Percentiles rank a stretch among this genome's conserved stretches.
Evolutionary conservation across 2,329 filamentous ascomycete species (phyloP).

Genomic region (Claviceps digitariae): DNA sequence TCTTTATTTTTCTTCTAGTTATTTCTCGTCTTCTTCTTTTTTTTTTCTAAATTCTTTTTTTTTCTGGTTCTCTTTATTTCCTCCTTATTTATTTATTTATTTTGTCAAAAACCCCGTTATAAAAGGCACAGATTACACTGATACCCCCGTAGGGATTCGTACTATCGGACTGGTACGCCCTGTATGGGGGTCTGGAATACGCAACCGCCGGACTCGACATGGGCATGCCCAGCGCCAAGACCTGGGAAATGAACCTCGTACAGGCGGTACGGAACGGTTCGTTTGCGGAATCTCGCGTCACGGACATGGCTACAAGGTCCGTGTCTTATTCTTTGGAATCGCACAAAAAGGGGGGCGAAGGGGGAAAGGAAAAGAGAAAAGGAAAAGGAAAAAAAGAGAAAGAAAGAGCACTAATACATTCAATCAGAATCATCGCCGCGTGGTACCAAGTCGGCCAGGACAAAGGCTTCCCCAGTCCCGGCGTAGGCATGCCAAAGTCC

Average conservation of each 20-base stretch:
- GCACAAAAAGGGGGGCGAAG: too few species aligned
- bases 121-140: too few species aligned
- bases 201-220: slow-evolving; percentile 56
- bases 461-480: slow-evolving; percentile 29
- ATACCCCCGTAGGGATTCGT: slow-evolving; percentile 40
- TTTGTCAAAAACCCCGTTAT: too few species aligned
- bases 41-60: neutral
- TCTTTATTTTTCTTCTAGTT: neutral
- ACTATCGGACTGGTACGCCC: slow-evolving; percentile 52
- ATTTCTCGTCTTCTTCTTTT: too few species aligned
- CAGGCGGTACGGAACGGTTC: slow-evolving; percentile 46
- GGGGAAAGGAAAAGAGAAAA: too few species aligned
- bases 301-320: slow-evolving; percentile 43
- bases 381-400: neutral
- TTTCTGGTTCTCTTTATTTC: neutral
- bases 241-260: slow-evolving; percentile 40
- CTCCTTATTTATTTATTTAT: too few species aligned
- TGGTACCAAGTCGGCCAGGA: slow-evolving; percentile 44
- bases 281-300: slow-evolving; percentile 37
- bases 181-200: slow-evolving; percentile 47
- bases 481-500: slow-evolving; percentile 35
- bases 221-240: slow-evolving; percentile 43
- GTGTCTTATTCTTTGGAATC: neutral
- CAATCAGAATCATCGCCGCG: slow-evolving; percentile 29
- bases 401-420: neutral